Percentiles rank a stretch among this genome's conserved stretches.
phyloP scores from a whole-genome alignment of 768 basidiomycete genomes.

The Russula earlei region DNA sequence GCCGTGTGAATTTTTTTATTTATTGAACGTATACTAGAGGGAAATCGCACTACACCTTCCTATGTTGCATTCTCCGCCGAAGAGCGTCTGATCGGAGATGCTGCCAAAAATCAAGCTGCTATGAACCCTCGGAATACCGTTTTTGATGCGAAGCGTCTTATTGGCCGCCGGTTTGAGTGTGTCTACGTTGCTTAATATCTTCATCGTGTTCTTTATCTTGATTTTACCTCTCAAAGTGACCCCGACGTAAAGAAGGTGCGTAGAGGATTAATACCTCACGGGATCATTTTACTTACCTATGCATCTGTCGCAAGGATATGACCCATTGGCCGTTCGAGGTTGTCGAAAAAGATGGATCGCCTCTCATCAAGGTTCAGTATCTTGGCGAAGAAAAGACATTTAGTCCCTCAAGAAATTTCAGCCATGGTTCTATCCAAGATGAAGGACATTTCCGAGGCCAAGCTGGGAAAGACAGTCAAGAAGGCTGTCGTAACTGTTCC shows the following conservation, averaged over 20 bases:
- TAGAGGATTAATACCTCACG: background rate
- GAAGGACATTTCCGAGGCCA: conserved; percentile 99
- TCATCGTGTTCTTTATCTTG: conserved; percentile 6
- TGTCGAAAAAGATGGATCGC: conserved; percentile 93
- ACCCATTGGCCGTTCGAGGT: conserved; percentile 97
- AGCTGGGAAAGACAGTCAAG: conserved; percentile 96
- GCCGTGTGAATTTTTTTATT: conserved; percentile 2
- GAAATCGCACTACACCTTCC: conserved; percentile 97
- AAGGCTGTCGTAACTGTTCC: conserved; percentile 99
- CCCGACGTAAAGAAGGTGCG: conserved; percentile 88
- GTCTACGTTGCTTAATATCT: conserved; percentile 35
- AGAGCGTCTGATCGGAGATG: conserved; percentile 97
- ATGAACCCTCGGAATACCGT: conserved; percentile 99
- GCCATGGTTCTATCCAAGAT: conserved; percentile 99
- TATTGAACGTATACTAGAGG: conserved; percentile 45
- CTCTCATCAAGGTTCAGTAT: conserved; percentile 93
- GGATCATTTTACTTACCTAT: background rate
- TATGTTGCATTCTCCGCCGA: conserved; percentile 97
- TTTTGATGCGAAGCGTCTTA: conserved; percentile 98
- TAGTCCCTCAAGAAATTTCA: conserved; percentile 98
- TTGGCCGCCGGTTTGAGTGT: conserved; percentile 93
- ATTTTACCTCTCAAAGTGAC: conserved; percentile 42
- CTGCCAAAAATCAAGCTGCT: conserved; percentile 96
- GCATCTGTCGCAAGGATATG: conserved; percentile 63
- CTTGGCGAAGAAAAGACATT: conserved; percentile 92